Evolutionary conservation across 73 alveolate species (phyloP).

Genomic region (Blepharisma stoltei): DNA sequence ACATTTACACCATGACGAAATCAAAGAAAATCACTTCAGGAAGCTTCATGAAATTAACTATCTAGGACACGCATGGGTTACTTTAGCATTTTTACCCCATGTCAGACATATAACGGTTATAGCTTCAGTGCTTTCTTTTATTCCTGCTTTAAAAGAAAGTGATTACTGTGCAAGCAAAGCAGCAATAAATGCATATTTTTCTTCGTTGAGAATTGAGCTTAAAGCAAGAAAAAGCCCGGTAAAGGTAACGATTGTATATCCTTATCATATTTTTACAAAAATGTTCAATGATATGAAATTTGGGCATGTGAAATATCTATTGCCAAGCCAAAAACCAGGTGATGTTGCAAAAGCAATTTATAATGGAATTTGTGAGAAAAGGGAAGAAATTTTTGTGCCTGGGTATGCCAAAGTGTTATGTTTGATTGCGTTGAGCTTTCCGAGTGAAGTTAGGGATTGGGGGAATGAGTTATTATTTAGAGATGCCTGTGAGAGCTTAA

Average conservation of each 20-base stretch:
- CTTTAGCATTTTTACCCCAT: not conserved
- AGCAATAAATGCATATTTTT: not conserved
- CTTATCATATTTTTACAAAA: not conserved
- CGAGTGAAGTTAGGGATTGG: not conserved
- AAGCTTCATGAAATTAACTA: not conserved
- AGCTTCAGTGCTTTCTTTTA: not conserved
- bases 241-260: conserved; percentile 1
- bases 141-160: not conserved
- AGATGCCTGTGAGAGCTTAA: no score
- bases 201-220: not conserved
- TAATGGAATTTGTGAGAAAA: conserved; percentile 5
- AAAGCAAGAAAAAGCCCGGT: not conserved
- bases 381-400: conserved; percentile 20
- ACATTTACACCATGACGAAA: not conserved
- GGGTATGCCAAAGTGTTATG: no score
- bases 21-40: not conserved
- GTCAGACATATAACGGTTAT: not conserved
- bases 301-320: not conserved
- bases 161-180: conserved; percentile 25
- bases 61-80: conserved; percentile 1
- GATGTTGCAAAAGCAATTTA: not conserved
- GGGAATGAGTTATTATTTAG: no score
- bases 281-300: not conserved
- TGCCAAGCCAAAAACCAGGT: not conserved
- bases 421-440: not conserved